A percentile compares a stretch with the other conserved stretches of the same genome.
Conservation (phyloP, 1,139 yeast species). For the Tardiomyces depauwii region DNA sequence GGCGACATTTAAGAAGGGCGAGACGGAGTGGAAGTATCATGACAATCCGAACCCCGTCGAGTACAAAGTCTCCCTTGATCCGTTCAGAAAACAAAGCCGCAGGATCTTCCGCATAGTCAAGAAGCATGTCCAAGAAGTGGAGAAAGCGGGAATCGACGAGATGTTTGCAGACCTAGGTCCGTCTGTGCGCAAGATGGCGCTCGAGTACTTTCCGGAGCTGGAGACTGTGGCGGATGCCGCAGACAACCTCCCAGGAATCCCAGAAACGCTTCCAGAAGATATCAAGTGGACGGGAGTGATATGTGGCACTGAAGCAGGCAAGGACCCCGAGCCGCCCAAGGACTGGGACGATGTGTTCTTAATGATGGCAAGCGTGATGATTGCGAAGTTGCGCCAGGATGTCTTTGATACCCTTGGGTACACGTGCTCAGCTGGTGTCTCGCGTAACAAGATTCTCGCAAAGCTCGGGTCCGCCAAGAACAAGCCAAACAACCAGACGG, state of each 20-base stretch:
- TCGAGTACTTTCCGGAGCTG: constrained; percentile 28
- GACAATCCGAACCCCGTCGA: constrained; percentile 37
- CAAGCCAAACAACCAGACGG: constrained; percentile 83
- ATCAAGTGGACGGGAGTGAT: constrained; percentile 23
- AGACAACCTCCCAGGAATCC: constrained; percentile 32
- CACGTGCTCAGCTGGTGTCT: constrained; percentile 86
- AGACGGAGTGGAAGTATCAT: constrained; percentile 67
- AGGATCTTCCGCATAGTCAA: constrained; percentile 59
- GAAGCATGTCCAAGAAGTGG: constrained; percentile 34
- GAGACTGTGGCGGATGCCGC: not conserved
- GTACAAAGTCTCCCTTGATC: constrained; percentile 84
- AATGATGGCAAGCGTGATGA: constrained; percentile 51
- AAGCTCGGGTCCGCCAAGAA: constrained; percentile 80
- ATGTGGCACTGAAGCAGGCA: constrained; percentile 10
- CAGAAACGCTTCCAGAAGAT: constrained; percentile 20
- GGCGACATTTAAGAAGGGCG: constrained; percentile 86
- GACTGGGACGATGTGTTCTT: constrained; percentile 87
- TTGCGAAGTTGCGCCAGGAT: constrained; percentile 40
- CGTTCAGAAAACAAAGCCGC: constrained; percentile 78
- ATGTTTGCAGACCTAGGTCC: constrained; percentile 76
- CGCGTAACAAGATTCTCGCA: constrained; percentile 64
- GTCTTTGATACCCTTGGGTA: constrained; percentile 53
- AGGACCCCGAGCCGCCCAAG: not conserved
- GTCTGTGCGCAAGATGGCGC: constrained; percentile 29
- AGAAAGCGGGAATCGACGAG: constrained; percentile 95